phyloP scores from a whole-genome alignment of 1,284 basidiomycete genomes.

The Schizophyllum amplum region DNA sequence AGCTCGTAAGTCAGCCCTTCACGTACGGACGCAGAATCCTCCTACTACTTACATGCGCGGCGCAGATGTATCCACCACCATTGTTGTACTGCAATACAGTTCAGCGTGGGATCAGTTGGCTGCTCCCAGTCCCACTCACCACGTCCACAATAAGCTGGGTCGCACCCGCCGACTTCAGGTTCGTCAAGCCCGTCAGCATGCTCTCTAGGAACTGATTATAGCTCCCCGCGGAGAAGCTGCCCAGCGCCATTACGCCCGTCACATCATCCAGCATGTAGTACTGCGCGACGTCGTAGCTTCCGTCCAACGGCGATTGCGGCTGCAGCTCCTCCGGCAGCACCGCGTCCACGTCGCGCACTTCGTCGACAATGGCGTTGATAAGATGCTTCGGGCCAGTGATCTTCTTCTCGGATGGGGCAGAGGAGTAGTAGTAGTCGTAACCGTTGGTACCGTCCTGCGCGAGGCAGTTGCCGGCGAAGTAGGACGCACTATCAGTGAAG shows the following conservation, averaged over 20 bases:
- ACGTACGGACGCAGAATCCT: neutral
- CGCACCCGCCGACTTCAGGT: constrained; percentile 40
- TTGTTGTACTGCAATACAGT: constrained; percentile 39
- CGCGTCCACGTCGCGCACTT: neutral
- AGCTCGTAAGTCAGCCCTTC: constrained; percentile 2
- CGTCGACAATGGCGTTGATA: constrained; percentile 10
- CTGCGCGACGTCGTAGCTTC: constrained; percentile 41
- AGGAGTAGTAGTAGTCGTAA: constrained; percentile 28
- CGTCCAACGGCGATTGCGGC: constrained; percentile 28
- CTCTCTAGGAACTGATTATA: constrained; percentile 35
- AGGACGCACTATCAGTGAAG: constrained; percentile 44
- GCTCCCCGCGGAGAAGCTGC: constrained; percentile 43
- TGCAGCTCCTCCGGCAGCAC: neutral
- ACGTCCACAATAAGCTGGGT: constrained; percentile 51
- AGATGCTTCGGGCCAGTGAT: constrained; percentile 15
- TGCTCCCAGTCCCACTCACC: constrained; percentile 23
- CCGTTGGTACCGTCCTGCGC: constrained; percentile 45
- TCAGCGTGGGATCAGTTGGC: neutral
- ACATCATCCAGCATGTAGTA: constrained; percentile 45
- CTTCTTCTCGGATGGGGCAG: constrained; percentile 5
- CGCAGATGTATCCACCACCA: constrained; percentile 55
- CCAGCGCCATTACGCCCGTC: constrained; percentile 51
- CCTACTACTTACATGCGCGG: constrained; percentile 44
- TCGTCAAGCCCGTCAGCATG: constrained; percentile 39
- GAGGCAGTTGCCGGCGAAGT: constrained; percentile 45